These are phyloP conservation scores for Penicillium manginii DNA, from an alignment of 495 filamentous ascomycete species.

Conservation along the genomic window DNA sequence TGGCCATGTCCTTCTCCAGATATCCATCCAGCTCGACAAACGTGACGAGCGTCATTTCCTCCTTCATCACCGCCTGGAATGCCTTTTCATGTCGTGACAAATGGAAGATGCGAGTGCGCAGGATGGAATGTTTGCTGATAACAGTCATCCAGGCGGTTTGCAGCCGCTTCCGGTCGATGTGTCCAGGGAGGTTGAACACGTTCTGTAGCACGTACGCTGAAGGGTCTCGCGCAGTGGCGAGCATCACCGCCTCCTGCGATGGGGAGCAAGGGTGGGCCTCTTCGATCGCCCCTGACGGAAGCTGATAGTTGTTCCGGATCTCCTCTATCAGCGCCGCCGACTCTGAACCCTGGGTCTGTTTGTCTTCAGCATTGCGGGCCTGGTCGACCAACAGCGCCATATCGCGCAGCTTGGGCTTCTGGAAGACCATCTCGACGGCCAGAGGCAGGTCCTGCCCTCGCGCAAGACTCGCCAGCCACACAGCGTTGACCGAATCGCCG, in stretches of 20 bases:
- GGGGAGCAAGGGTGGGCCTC: conserved; percentile 72
- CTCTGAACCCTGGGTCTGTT: conserved; percentile 42
- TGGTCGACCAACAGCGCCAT: conserved; percentile 44
- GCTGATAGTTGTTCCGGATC: conserved; percentile 43
- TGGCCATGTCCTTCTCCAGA: conserved; percentile 49
- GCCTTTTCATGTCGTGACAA: too few relatives aligned
- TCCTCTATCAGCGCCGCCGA: conserved; percentile 47
- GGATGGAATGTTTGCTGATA: conserved; percentile 51
- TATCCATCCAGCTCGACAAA: conserved; percentile 54
- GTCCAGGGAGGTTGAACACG: conserved; percentile 48
- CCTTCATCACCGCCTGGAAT: too few relatives aligned
- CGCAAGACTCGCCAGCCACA: conserved; percentile 55
- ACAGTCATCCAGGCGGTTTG: conserved; percentile 56
- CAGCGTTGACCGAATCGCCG: conserved; percentile 60
- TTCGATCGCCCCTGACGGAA: conserved; percentile 42
- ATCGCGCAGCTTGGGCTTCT: conserved; percentile 46
- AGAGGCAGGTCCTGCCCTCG: conserved; percentile 46
- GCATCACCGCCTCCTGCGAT: conserved; percentile 70
- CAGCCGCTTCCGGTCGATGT: conserved; percentile 52
- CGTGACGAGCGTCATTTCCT: conserved; percentile 52
- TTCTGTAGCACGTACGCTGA: conserved; percentile 59
- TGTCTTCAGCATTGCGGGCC: background rate
- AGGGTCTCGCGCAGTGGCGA: conserved; percentile 56
- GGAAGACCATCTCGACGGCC: conserved; percentile 55
- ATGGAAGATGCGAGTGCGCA: conserved; percentile 62